Evolutionary conservation across 2,329 filamentous ascomycete species (phyloP), one percentile per base, ranked within the genome.

Genomic region (Diaporthe sp.): DNA sequence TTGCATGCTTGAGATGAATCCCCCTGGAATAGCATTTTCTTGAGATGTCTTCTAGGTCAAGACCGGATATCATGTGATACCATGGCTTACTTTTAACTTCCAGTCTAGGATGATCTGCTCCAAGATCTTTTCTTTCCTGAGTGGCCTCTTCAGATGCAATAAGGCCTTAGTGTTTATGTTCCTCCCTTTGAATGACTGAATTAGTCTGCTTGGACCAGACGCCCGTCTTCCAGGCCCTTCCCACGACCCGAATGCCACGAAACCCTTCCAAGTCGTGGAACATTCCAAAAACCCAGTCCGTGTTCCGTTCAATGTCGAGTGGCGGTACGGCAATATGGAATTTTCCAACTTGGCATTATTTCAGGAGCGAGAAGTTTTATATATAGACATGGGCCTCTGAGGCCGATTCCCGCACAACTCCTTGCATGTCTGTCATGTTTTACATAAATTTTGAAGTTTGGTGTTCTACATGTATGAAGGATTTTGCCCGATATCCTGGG

Each of bases 371-470:
- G 37, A 39, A 39, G 37, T 13, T 39, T 39, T 13, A 12, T 12
- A 39, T 39, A 39, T 39, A 39, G 12, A 39, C 37, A 39, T 39
- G 37, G 37, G 37, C 37, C 37, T 12, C 37, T 39, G 37, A 39
- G 37, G n/a, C 17, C 13, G 25, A 8, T 22, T 49, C 19, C 44
- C 44, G 44, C 19, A 49, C 8, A 69, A 15, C 39, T 13, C 28
- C 46, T n/a, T 19, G 65, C 13, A 25, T 22, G 28, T 53, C 10
- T 39, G 46, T 22, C 22, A 25, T 69, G 59, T 69, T 69, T 17
- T 42, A 69, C 46, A 55, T 69, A 19, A n/a, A 22, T 53, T 49
- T 55, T 55, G 49, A 49, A 69, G 65, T 69, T 28, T 55, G 65
- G 34, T 42, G 37, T 42, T 69, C 49, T 69, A 69, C 49, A 55